Evolutionary conservation across 2,329 filamentous ascomycete genomes (phyloP).

Genomic region (Colletotrichum spaethianum): DNA sequence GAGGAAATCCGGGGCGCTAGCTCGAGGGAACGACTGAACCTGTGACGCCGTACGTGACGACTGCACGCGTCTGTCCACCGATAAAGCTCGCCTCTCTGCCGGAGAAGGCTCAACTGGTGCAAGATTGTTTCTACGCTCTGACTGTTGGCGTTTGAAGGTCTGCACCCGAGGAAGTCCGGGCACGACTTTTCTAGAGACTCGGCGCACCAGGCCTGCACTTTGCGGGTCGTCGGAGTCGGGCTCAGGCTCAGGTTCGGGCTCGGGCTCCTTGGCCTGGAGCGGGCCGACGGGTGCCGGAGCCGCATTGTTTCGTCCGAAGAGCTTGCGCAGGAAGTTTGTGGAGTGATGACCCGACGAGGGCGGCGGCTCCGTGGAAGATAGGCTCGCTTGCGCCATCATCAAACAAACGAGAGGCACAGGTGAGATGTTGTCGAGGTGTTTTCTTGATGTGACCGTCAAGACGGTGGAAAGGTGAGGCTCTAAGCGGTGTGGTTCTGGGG

Average conservation of each 20-base stretch:
- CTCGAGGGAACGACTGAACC: constrained; percentile 56
- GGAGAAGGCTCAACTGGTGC: constrained; percentile 74
- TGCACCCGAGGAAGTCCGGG: constrained; percentile 82
- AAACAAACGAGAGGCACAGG: neutral
- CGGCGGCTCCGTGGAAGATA: constrained; percentile 29
- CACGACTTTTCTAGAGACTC: constrained; percentile 74
- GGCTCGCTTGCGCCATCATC: constrained; percentile 39
- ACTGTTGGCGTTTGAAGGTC: constrained; percentile 87
- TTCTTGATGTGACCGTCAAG: constrained; percentile 15
- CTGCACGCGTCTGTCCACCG: constrained; percentile 68
- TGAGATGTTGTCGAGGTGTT: constrained; percentile 14
- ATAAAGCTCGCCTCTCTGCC: constrained; percentile 80
- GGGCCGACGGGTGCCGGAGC: constrained; percentile 27
- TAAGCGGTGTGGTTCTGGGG: constrained; percentile 39
- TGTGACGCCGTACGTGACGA: constrained; percentile 53
- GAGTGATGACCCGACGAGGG: constrained; percentile 19
- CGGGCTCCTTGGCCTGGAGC: constrained; percentile 33
- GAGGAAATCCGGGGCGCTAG: constrained; percentile 64
- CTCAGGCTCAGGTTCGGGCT: constrained; percentile 43
- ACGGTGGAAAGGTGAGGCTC: constrained; percentile 36
- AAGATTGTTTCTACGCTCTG: constrained; percentile 82
- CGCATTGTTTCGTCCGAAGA: constrained; percentile 41
- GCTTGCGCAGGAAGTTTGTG: constrained; percentile 41
- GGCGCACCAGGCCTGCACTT: constrained; percentile 56
- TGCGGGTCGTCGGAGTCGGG: constrained; percentile 46